phyloP scores from a whole-genome alignment of 768 basidiomycete genomes.

The Collybia nuda region DNA sequence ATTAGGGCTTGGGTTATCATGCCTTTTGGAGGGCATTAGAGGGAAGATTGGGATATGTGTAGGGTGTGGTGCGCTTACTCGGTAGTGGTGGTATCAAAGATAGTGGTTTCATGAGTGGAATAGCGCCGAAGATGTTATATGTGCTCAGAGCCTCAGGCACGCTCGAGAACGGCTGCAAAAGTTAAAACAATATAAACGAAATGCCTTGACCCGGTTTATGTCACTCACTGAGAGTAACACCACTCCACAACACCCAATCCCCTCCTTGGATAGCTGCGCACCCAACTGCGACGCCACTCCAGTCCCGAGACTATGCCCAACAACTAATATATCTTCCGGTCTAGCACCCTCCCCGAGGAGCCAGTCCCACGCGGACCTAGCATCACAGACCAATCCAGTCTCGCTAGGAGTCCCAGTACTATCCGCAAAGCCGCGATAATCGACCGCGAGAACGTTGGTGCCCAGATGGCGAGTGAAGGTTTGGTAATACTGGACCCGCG shows the following conservation, averaged over 20 bases:
- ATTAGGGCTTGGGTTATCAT: constrained; percentile 35
- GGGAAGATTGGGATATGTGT: neutral
- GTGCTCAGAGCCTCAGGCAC: constrained; percentile 66
- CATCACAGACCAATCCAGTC: constrained; percentile 69
- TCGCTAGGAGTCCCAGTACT: constrained; percentile 79
- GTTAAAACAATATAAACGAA: constrained; percentile 37
- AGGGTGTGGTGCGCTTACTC: constrained; percentile 60
- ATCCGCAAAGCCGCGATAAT: constrained; percentile 93
- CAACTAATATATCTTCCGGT: constrained; percentile 61
- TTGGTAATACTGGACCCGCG: constrained; percentile 66
- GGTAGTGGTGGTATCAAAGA: constrained; percentile 60
- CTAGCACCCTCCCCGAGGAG: constrained; percentile 55
- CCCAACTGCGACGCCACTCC: constrained; percentile 63
- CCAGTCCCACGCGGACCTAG: constrained; percentile 81
- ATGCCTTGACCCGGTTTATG: constrained; percentile 24
- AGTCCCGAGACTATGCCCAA: constrained; percentile 90
- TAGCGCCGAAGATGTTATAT: constrained; percentile 60
- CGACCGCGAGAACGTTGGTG: constrained; percentile 82
- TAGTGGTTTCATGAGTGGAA: constrained; percentile 77
- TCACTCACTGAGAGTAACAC: constrained; percentile 45
- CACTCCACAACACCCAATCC: constrained; percentile 39
- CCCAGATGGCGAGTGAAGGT: constrained; percentile 62
- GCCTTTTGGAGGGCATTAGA: neutral
- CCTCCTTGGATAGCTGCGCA: constrained; percentile 42
- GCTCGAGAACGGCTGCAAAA: constrained; percentile 54